phyloP scores from a whole-genome alignment of 2,329 filamentous ascomycete species.

The Colletotrichum australisinense region DNA sequence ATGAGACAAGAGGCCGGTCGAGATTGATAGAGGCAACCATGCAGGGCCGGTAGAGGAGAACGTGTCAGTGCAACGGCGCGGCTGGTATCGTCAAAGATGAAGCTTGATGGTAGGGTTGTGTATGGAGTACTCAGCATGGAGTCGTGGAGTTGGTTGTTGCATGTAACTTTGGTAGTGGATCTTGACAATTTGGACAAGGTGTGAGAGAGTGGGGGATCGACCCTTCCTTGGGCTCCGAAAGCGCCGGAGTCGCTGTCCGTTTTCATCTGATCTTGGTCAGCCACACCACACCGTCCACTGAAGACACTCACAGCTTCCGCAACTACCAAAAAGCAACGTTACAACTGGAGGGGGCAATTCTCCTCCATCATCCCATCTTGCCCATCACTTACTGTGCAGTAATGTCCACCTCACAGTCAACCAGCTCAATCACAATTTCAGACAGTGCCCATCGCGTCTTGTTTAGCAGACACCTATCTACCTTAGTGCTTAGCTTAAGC shows the following conservation, averaged over 20 bases:
- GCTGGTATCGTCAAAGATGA: conserved; percentile 6
- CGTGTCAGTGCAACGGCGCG: neutral
- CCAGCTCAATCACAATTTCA: neutral
- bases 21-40: neutral
- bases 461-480: neutral
- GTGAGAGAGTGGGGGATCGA: neutral
- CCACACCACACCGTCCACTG: neutral
- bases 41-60: neutral
- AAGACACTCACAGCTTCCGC: neutral
- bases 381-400: no score
- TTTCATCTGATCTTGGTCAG: conserved; percentile 27
- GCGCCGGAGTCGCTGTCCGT: conserved; percentile 7
- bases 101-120: no score
- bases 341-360: conserved; percentile 31
- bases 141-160: conserved; percentile 18
- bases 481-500: neutral
- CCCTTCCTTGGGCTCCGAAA: neutral
- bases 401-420: neutral
- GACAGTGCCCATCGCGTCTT: neutral
- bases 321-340: conserved; percentile 34
- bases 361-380: neutral
- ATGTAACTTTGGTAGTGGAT: conserved; percentile 21
- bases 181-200: conserved; percentile 2
- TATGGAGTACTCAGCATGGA: no score
- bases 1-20: neutral